Percentiles rank a stretch among this genome's conserved stretches.
Conservation (phyloP, 192 early-diverging fungal species). For the Chytriomyces confervae region DNA sequence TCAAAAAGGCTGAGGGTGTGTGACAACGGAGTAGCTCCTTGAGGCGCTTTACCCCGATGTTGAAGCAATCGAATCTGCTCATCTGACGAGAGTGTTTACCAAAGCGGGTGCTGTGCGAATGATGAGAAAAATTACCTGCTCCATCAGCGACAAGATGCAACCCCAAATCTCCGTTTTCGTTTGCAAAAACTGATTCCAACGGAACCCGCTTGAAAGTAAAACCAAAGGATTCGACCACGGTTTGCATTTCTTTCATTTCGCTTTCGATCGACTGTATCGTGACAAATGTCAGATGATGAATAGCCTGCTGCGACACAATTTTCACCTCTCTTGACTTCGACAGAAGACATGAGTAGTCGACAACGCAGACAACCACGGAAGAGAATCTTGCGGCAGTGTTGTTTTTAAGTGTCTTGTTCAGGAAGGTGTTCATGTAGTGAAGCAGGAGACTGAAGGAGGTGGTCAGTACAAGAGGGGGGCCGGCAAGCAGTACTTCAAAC, state of each 20-base stretch:
- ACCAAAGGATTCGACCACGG: slow-evolving; percentile 14
- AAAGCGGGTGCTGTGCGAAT: too few relatives aligned
- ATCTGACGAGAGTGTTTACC: too few relatives aligned
- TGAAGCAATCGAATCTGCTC: too few relatives aligned
- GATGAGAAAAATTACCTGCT: slow-evolving; percentile 2
- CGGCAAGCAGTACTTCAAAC: slow-evolving; percentile 45
- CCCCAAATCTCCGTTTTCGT: slow-evolving; percentile 38
- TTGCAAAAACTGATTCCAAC: slow-evolving; percentile 71
- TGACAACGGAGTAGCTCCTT: background rate
- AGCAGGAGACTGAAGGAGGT: slow-evolving; percentile 13
- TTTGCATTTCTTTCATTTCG: slow-evolving; percentile 27
- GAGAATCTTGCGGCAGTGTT: slow-evolving; percentile 57
- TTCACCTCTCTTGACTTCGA: background rate
- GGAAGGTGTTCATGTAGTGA: slow-evolving; percentile 4
- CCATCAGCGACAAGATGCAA: slow-evolving; percentile 11
- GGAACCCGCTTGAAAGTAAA: slow-evolving; percentile 49
- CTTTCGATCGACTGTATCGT: background rate
- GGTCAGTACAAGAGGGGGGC: background rate
- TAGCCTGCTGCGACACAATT: too few relatives aligned
- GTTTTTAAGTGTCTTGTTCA: slow-evolving; percentile 29
- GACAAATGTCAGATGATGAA: background rate
- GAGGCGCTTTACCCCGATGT: slow-evolving; percentile 30
- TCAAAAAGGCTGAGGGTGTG: background rate
- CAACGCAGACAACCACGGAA: slow-evolving; percentile 72
- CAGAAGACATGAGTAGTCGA: slow-evolving; percentile 67